Conservation (phyloP, 1,139 yeast genomes). For the Pichia inconspicua region DNA sequence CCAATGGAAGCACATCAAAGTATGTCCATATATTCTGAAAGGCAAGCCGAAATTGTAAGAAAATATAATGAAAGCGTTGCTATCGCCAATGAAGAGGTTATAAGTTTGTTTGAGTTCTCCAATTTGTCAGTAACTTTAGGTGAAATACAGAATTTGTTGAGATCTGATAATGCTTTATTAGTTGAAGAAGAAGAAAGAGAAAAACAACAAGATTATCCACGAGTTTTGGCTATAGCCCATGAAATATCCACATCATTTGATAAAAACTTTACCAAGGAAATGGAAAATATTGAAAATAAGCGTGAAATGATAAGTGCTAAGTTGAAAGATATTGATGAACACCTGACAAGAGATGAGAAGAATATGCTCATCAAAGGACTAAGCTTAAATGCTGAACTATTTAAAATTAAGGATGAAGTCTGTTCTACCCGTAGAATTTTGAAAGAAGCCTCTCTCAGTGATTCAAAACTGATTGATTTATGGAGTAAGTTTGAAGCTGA, state of each 20-base stretch:
- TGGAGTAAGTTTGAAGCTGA: slow-evolving; percentile 10
- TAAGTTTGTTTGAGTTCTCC: slow-evolving; percentile 71
- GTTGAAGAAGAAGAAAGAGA: slow-evolving; percentile 19
- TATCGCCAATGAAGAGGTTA: slow-evolving; percentile 70
- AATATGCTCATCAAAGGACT: slow-evolving; percentile 21
- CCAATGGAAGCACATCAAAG: slow-evolving; percentile 85
- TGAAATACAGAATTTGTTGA: slow-evolving; percentile 40
- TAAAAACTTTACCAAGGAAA: slow-evolving; percentile 8
- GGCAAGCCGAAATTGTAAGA: slow-evolving; percentile 71
- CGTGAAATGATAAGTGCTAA: slow-evolving; percentile 29
- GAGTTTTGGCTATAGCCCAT: slow-evolving; percentile 24
- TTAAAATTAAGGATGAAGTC: slow-evolving; percentile 10
- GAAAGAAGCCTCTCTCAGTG: slow-evolving; percentile 55
- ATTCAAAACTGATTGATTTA: slow-evolving; percentile 12
- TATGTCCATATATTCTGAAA: slow-evolving; percentile 81
- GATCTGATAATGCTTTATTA: slow-evolving; percentile 14
- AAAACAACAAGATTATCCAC: slow-evolving; percentile 21
- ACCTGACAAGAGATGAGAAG: slow-evolving; percentile 49
- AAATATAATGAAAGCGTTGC: slow-evolving; percentile 68
- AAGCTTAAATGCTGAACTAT: slow-evolving; percentile 2
- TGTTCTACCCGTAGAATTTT: slow-evolving; percentile 46
- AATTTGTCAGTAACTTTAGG: slow-evolving; percentile 64
- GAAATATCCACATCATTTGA: slow-evolving; percentile 17
- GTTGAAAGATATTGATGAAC: slow-evolving; percentile 49
- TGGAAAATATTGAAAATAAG: slow-evolving; percentile 3